Conservation (phyloP, 176 grass and related monocot species). For the Poa pratensis region DNA sequence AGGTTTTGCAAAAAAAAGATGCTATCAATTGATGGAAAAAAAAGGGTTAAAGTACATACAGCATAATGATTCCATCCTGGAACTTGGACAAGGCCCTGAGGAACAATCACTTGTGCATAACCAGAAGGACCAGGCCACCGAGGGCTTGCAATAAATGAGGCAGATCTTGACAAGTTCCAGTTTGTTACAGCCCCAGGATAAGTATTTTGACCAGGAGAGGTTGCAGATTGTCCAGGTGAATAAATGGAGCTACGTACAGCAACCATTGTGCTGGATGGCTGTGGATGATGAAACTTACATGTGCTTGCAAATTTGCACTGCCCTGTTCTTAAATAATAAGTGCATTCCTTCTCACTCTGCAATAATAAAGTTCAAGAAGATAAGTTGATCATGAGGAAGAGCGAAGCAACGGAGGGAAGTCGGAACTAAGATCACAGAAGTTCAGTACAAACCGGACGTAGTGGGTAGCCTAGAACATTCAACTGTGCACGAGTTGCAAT, state of each 20-base stretch:
- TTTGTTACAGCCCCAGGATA: slow-evolving; percentile 61
- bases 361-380: slow-evolving; percentile 59
- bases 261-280: slow-evolving; percentile 75
- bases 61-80: slow-evolving; percentile 82
- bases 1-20: not conserved
- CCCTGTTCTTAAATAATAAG: slow-evolving; percentile 89
- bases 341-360: slow-evolving; percentile 88
- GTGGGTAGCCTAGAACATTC: slow-evolving; percentile 74
- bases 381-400: slow-evolving; percentile 30
- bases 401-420: slow-evolving; percentile 20
- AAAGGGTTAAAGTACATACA: slow-evolving; percentile 59
- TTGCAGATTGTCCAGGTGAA: slow-evolving; percentile 67
- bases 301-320: slow-evolving; percentile 92
- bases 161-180: slow-evolving; percentile 67
- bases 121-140: slow-evolving; percentile 91
- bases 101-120: slow-evolving; percentile 89
- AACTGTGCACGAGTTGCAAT: slow-evolving; percentile 60
- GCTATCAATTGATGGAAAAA: slow-evolving; percentile 35
- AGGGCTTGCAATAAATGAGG: slow-evolving; percentile 84
- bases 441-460: slow-evolving; percentile 63
- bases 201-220: slow-evolving; percentile 67
- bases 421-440: slow-evolving; percentile 16
- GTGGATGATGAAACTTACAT: slow-evolving; percentile 93
- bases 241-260: slow-evolving; percentile 65
- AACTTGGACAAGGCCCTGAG: slow-evolving; percentile 86